These are phyloP conservation scores for Septoria petroselini DNA, from an alignment of 2,329 filamentous ascomycete species.

Conservation along the genomic window DNA sequence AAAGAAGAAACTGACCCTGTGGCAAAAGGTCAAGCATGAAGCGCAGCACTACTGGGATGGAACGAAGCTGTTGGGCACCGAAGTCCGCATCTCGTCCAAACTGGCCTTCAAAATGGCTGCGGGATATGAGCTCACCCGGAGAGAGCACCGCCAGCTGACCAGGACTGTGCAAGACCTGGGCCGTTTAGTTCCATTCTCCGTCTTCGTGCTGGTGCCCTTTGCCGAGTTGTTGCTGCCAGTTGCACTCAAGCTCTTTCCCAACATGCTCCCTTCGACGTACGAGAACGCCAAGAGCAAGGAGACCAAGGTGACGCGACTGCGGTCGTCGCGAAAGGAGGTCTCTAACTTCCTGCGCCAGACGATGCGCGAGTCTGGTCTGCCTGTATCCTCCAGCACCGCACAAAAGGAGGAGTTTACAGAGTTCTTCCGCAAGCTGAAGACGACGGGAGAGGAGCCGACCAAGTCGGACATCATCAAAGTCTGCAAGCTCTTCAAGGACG, in stretches of 20 bases:
- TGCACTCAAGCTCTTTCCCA: constrained; percentile 92
- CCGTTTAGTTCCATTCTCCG: constrained; percentile 89
- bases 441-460: constrained; percentile 85
- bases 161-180: constrained; percentile 91
- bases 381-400: constrained; percentile 76
- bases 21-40: constrained; percentile 94
- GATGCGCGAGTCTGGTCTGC: constrained; percentile 86
- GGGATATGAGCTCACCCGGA: constrained; percentile 90
- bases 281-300: constrained; percentile 90
- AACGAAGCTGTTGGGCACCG: constrained; percentile 86
- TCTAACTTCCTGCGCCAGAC: constrained; percentile 86
- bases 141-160: constrained; percentile 87
- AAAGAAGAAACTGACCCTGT: constrained; percentile 80
- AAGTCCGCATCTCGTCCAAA: constrained; percentile 87
- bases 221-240: constrained; percentile 89
- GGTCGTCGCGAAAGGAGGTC: constrained; percentile 88
- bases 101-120: constrained; percentile 96
- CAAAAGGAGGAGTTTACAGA: constrained; percentile 92
- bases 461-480: constrained; percentile 94
- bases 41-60: constrained; percentile 96
- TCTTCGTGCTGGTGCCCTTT: constrained; percentile 95
- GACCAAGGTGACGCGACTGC: constrained; percentile 74
- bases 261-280: constrained; percentile 94
- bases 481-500: constrained; percentile 98
- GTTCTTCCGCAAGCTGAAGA: constrained; percentile 93